Conservation (phyloP, 2,329 filamentous ascomycete species). For the Cercospora citrullina region DNA sequence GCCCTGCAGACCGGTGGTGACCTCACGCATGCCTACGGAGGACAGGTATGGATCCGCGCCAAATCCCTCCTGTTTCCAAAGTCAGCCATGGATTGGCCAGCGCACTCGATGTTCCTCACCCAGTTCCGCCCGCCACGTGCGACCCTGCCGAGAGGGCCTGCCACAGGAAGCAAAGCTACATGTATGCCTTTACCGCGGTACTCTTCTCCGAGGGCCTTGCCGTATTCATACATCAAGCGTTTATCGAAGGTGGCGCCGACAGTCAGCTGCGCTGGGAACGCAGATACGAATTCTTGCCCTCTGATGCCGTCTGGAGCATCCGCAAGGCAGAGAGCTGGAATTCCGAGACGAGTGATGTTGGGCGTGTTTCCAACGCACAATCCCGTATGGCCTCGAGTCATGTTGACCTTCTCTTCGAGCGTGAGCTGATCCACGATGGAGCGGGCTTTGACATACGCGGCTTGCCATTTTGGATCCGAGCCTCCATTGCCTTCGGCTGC, state of each 20-base stretch:
- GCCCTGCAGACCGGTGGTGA: conserved; percentile 55
- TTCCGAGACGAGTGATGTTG: conserved; percentile 67
- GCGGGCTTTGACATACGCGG: conserved; percentile 37
- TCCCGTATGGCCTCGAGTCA: conserved; percentile 37
- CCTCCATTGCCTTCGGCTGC: conserved; percentile 31
- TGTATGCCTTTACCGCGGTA: conserved; percentile 37
- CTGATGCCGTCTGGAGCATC: conserved; percentile 59
- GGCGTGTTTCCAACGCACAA: conserved; percentile 74
- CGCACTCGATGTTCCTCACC: conserved; percentile 38
- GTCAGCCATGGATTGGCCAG: neutral
- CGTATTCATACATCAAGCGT: conserved; percentile 55
- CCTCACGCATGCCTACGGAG: conserved; percentile 50
- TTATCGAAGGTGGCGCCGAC: conserved; percentile 54
- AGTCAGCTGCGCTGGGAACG: conserved; percentile 75
- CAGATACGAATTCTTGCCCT: conserved; percentile 71
- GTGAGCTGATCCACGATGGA: conserved; percentile 39
- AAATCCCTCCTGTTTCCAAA: conserved; percentile 49
- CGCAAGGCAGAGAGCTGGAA: conserved; percentile 54
- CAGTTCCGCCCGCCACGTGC: conserved; percentile 40
- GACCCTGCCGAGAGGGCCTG: conserved; percentile 56
- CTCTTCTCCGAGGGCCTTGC: conserved; percentile 52
- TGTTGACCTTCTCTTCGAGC: conserved; percentile 39
- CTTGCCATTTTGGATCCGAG: conserved; percentile 30
- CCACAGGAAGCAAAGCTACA: conserved; percentile 61
- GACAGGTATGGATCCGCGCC: conserved; percentile 66